Evolutionary conservation across 192 early-diverging fungal genomes (phyloP).

Genomic region (Coemansia furcata): DNA sequence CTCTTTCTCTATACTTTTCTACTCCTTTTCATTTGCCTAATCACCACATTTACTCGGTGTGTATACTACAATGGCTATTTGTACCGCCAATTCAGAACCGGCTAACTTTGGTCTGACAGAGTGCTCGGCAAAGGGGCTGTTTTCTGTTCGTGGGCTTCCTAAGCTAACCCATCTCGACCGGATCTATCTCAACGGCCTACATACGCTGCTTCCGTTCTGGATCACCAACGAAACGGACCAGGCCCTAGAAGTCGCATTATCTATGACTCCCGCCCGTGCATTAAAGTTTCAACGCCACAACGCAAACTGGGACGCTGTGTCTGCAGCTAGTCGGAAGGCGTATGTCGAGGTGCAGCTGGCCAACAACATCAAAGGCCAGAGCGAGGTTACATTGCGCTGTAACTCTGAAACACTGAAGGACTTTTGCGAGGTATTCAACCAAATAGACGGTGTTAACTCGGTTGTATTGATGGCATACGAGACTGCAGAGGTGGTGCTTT

Average conservation of each 20-base stretch:
- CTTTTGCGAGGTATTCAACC: constrained; percentile 95
- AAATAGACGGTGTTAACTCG: constrained; percentile 76
- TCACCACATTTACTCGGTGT: neutral
- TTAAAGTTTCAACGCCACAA: constrained; percentile 43
- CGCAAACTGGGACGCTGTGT: constrained; percentile 41
- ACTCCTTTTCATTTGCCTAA: neutral
- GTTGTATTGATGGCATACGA: constrained; percentile 64
- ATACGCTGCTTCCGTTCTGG: constrained; percentile 47
- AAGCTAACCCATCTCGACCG: constrained; percentile 26
- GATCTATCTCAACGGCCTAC: constrained; percentile 47
- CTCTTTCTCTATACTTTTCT: neutral
- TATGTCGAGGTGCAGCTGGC: constrained; percentile 20
- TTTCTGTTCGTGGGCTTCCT: constrained; percentile 41
- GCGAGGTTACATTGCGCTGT: constrained; percentile 27
- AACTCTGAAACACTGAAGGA: constrained; percentile 31
- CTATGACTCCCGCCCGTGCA: neutral
- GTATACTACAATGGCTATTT: neutral
- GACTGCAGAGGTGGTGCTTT: constrained; percentile 72
- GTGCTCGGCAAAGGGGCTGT: constrained; percentile 20
- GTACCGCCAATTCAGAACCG: neutral
- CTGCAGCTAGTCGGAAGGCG: constrained; percentile 13
- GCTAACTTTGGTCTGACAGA: constrained; percentile 18
- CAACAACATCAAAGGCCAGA: neutral
- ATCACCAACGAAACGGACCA: constrained; percentile 22
- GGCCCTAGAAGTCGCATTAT: constrained; percentile 12